Evolutionary conservation across 1,284 basidiomycete species (phyloP), one percentile per base, ranked within the genome.

Genomic region (Agaricales sp.): DNA sequence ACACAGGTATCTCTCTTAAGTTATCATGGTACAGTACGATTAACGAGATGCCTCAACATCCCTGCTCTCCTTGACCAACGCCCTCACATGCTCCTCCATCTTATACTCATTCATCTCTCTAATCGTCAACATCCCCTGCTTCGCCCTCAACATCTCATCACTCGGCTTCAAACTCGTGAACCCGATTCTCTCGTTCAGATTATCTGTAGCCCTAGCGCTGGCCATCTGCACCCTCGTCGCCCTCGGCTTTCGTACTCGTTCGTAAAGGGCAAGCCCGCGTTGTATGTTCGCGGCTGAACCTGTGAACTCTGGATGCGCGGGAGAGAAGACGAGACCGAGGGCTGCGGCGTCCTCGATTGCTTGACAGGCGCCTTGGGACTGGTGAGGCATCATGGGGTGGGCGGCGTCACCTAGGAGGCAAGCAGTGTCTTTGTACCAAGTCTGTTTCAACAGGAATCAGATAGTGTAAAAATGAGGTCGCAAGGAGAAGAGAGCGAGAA

Each of bases 291-390:
- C 39, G 39, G 39, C 4, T 11, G 39, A 41, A 6, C 39, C 39
- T 6, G 8, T 41, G 39, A 41, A 41, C 18, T 41, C 8, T 11
- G 39, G 39, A 20, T 41, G 6, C 4, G 39, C 6, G 16, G 39
- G 39, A 4, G 63, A 65, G 50, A 66, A 66, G 45, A 66, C 61
- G 45, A 66, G 60, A 3, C 65, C 63, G 2, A 66, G 59, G 2
- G 64, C 63, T 1, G 59, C 63, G 14, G 65, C 65, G 45, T 66
- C 65, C 51, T 66, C 65, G 46, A 65, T 63, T 1, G 63, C 64
- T 46, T 63, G 61, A 50, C 64, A 65, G 22, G 64, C 64, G 16
- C 64, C 64, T 46, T 62, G 63, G 16, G 61, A 62, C 50, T 63
- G 61, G 48, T 64, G 63, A 4, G 62, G 63, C 59, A 64, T 61